Evolutionary conservation across 1,139 yeast species (phyloP).

Genomic region (Pichia sp.): DNA sequence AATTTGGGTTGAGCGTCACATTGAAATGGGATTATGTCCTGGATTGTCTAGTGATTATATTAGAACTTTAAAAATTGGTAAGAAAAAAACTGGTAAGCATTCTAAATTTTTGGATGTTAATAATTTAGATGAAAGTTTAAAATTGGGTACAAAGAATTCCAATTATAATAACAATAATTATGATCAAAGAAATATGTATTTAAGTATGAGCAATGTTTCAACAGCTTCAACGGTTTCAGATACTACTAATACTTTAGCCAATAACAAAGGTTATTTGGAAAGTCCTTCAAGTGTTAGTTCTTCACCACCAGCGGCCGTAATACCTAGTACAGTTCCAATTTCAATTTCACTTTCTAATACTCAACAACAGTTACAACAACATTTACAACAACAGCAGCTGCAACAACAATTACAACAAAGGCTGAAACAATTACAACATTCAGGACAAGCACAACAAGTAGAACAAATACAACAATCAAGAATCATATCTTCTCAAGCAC

Average conservation of each 20-base stretch:
- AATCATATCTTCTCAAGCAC: too few species aligned
- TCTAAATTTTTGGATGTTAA: constrained; percentile 29
- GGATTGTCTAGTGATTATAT: constrained; percentile 53
- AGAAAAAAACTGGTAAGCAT: constrained; percentile 33
- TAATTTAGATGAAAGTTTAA: constrained; percentile 8
- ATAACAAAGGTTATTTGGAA: constrained; percentile 1
- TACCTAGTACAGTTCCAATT: too few species aligned
- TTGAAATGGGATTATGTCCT: constrained; percentile 77
- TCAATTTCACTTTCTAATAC: too few species aligned
- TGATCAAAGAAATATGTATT: too few species aligned
- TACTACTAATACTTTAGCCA: not conserved
- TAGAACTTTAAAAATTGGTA: constrained; percentile 25
- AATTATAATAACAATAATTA: not conserved
- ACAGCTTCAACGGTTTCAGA: too few species aligned
- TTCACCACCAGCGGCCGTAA: constrained; percentile 7
- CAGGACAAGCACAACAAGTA: not conserved
- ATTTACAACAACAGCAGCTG: too few species aligned
- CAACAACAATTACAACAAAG: constrained; percentile 3
- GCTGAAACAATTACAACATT: constrained; percentile 2
- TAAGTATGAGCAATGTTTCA: too few species aligned
- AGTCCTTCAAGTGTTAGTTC: constrained; percentile 12
- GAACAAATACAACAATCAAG: too few species aligned
- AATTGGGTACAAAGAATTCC: not conserved
- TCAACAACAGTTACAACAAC: too few species aligned
- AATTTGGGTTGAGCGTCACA: constrained; percentile 85